phyloP scores from a whole-genome alignment of 257 asterid genomes.

The Osmanthus fragrans region DNA sequence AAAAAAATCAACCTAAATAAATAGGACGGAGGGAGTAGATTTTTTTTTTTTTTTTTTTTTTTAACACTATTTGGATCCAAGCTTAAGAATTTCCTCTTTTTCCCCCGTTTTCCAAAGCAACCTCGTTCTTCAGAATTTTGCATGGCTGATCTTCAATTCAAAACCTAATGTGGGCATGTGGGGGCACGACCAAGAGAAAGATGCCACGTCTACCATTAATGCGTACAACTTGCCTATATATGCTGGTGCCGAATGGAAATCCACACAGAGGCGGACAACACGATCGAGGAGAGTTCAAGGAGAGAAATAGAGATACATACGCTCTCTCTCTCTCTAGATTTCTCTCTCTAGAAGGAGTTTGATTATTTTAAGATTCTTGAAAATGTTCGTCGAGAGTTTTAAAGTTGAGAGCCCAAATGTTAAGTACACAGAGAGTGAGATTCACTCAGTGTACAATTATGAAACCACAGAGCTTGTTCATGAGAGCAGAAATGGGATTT shows the following conservation, averaged over 20 bases:
- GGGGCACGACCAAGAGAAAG: neutral
- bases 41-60: too few species aligned
- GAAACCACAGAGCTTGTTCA: conserved; percentile 93
- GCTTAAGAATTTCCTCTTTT: neutral
- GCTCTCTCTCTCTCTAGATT: neutral
- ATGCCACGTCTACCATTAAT: neutral
- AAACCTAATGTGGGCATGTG: neutral
- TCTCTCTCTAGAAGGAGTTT: neutral
- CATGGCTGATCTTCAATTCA: neutral
- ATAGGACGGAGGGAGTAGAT: too few species aligned
- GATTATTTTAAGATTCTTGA: neutral
- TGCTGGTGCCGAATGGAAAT: neutral
- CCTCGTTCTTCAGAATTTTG: neutral
- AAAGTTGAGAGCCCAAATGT: conserved; percentile 95
- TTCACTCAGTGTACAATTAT: conserved; percentile 72
- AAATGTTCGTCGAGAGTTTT: conserved; percentile 86
- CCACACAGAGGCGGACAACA: neutral
- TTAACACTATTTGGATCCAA: too few species aligned
- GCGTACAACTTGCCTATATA: neutral
- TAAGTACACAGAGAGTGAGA: conserved; percentile 71
- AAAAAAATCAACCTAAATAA: too few species aligned
- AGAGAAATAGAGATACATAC: neutral
- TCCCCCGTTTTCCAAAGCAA: neutral
- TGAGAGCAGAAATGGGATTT: conserved; percentile 70
- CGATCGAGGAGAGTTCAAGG: neutral